Conservation (phyloP, 2,329 filamentous ascomycete species). For the Calonectria pseudoturangicola region DNA sequence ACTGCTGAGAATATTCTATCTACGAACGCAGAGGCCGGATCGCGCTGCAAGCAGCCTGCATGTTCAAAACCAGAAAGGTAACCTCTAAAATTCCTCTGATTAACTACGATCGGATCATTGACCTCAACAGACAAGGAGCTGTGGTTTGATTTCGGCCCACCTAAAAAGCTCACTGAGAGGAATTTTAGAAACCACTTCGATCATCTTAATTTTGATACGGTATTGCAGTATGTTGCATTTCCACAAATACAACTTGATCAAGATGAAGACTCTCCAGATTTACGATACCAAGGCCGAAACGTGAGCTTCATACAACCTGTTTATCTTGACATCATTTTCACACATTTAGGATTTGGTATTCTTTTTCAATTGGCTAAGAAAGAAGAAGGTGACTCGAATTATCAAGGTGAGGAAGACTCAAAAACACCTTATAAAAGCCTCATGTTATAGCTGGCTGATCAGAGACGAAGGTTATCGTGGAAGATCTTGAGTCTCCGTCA, state of each 20-base stretch:
- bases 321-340: background rate
- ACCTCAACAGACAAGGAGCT: constrained; percentile 18
- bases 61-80: background rate
- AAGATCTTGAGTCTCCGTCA: constrained; percentile 32
- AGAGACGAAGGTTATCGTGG: constrained; percentile 30
- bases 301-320: background rate
- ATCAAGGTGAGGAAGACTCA: constrained; percentile 29
- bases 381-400: background rate
- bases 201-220: constrained; percentile 28
- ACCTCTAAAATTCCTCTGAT: too few species aligned
- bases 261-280: background rate
- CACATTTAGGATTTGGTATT: constrained; percentile 34
- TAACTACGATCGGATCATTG: background rate
- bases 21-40: constrained; percentile 26
- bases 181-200: constrained; percentile 31
- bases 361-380: constrained; percentile 35
- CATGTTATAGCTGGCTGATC: too few species aligned
- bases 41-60: background rate
- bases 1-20: constrained; percentile 27
- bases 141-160: constrained; percentile 36
- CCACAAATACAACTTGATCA: constrained; percentile 27
- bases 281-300: constrained; percentile 24
- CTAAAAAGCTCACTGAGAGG: constrained; percentile 16
- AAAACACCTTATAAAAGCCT: too few species aligned
- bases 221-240: constrained; percentile 37